Evolutionary conservation across 2,329 filamentous ascomycete species (phyloP).

Genomic region (Fusarium sublunatum): DNA sequence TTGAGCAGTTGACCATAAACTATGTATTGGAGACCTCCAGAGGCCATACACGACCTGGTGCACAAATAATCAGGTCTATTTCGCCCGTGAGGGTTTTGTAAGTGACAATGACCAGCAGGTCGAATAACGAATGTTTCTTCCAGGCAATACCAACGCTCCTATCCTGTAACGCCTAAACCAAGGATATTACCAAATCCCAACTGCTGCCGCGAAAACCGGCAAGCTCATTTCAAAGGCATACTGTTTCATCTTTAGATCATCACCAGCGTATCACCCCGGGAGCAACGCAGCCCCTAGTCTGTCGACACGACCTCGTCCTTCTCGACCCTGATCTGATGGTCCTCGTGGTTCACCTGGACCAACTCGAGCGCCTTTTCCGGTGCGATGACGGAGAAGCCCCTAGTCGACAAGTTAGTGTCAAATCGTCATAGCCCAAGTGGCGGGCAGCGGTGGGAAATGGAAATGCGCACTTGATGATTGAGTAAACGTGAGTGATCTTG

Average conservation of each 20-base stretch:
- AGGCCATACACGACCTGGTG: not conserved
- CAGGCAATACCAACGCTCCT: slow-evolving; percentile 29
- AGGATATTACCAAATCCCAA: slow-evolving; percentile 24
- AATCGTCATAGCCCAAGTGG: slow-evolving; percentile 1
- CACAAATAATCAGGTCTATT: slow-evolving; percentile 1
- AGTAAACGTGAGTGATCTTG: slow-evolving; percentile 81
- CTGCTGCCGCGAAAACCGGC: slow-evolving; percentile 9
- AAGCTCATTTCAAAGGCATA: slow-evolving; percentile 27
- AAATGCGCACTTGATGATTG: slow-evolving; percentile 70
- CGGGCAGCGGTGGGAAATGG: not conserved
- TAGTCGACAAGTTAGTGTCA: slow-evolving; percentile 53
- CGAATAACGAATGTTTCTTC: slow-evolving; percentile 33
- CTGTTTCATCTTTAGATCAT: slow-evolving; percentile 16
- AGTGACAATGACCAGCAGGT: slow-evolving; percentile 9
- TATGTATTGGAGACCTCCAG: not conserved
- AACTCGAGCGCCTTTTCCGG: slow-evolving; percentile 75
- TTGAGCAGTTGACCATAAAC: not conserved
- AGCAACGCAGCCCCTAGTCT: slow-evolving; percentile 16
- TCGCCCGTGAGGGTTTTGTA: slow-evolving; percentile 8
- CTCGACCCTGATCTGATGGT: slow-evolving; percentile 69
- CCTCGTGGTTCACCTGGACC: slow-evolving; percentile 70
- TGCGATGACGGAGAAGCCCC: slow-evolving; percentile 81
- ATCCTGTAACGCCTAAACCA: slow-evolving; percentile 38
- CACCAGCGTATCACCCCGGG: slow-evolving; percentile 5
- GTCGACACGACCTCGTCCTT: slow-evolving; percentile 76